Base-by-base conservation (phyloP, 139 green algal genomes). In the Astrephomene gubernaculifera region DNA sequence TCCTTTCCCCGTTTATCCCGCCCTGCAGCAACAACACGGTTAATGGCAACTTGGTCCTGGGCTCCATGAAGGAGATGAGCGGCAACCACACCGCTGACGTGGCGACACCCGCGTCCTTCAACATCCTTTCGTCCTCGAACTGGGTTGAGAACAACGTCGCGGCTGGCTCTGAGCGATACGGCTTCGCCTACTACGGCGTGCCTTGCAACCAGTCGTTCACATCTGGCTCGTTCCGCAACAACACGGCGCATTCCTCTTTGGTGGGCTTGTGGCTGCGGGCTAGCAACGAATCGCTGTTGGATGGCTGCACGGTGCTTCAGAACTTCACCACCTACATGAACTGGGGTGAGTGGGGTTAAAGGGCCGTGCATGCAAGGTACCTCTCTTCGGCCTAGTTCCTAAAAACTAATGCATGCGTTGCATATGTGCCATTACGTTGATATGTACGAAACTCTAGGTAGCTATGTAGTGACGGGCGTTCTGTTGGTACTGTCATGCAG, bases 111-210 rank as follows among this genome's bases (percentile, higher is more conserved):
- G 33, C 53, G 31, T 36, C 36, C 25, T 87, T 87, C 31, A 49
- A 52, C 6, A 74, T 84, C 70, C 8, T 7, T 21, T 49, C 24
- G 4, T 10, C 76, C 33, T 49, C 54, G 54, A 93, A 91, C 86
- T 82, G 44, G 49, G 83, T 94, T 7, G 31, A 19, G 25, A 65
- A 83, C 80, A 95, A 95, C 68, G 83, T 92, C 36, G 92, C 89
- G 0, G 92, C 88, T 6, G 92, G 92, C 45, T 81, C 41, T 0
- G 90, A 93, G 39, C 90, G 90, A 53, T 53, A 90, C 14, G 92
- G 90, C 33, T 93, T 89, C 86, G 60, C 65, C 24, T 69, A 89
- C 60, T 74, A 43, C 31, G 79, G 73, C 54, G n/a, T 79, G 53
- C 71, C 69, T 61, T 88, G 88, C 85, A 44, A 6, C 33, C 12